Evolutionary conservation across 2,329 filamentous ascomycete species (phyloP).

Genomic region (Penicillium digitatum): DNA sequence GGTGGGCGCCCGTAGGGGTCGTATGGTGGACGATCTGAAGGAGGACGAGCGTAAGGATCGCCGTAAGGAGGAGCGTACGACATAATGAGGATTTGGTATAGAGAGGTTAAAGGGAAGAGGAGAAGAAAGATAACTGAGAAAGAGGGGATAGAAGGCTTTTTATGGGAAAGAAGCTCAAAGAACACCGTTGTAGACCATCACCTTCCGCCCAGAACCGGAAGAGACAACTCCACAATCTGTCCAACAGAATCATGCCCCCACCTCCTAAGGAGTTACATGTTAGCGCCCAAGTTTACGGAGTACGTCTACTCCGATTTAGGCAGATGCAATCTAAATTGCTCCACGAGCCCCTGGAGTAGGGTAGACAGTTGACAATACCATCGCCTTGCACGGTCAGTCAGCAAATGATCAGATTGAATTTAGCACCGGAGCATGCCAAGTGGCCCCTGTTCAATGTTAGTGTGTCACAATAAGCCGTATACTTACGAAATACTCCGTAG

Average conservation of each 20-base stretch:
- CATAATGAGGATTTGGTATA: slow-evolving; percentile 11
- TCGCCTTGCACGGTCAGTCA: slow-evolving; percentile 5
- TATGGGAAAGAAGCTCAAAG: slow-evolving; percentile 8
- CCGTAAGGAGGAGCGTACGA: slow-evolving; percentile 20
- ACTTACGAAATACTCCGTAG: neutral
- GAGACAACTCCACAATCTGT: slow-evolving; percentile 5
- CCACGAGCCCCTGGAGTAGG: neutral
- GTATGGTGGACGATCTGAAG: slow-evolving; percentile 10
- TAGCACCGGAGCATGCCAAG: neutral
- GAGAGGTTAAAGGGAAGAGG: neutral
- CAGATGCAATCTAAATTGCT: slow-evolving; percentile 13
- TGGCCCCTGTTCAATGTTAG: neutral
- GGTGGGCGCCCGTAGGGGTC: slow-evolving; percentile 15
- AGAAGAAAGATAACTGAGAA: neutral
- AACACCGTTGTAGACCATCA: slow-evolving; percentile 6
- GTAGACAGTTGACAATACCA: slow-evolving; percentile 3
- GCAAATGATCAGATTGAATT: neutral
- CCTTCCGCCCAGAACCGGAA: slow-evolving; percentile 13
- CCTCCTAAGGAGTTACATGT: slow-evolving; percentile 11
- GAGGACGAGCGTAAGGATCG: slow-evolving; percentile 23
- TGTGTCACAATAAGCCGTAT: slow-evolving; percentile 1
- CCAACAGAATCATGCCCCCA: slow-evolving; percentile 1
- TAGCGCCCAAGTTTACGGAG: slow-evolving; percentile 2
- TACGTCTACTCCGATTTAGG: slow-evolving; percentile 8
- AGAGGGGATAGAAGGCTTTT: slow-evolving; percentile 9